These are phyloP conservation scores for Mallotus japonicus DNA, from an alignment of 441 rosid genomes.

Conservation along the genomic window DNA sequence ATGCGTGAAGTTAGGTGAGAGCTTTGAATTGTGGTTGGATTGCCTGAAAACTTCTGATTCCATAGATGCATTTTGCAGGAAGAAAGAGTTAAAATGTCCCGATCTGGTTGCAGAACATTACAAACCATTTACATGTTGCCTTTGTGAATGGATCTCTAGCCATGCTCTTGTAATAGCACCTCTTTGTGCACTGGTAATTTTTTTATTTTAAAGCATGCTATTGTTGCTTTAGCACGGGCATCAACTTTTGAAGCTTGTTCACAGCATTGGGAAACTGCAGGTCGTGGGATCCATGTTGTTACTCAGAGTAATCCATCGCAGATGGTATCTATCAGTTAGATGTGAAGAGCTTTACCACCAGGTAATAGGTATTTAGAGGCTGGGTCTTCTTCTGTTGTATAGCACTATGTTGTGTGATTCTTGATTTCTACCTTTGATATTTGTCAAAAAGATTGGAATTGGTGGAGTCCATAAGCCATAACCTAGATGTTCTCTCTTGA, in stretches of 20 bases:
- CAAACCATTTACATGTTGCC: slow-evolving; percentile 60
- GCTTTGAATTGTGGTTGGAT: slow-evolving; percentile 5
- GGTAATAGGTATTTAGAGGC: slow-evolving; percentile 35
- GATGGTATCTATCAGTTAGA: slow-evolving; percentile 45
- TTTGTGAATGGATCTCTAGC: slow-evolving; percentile 56
- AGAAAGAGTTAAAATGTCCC: slow-evolving; percentile 74
- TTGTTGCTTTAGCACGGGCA: slow-evolving; percentile 37
- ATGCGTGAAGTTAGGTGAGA: slow-evolving; percentile 7
- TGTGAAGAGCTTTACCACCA: slow-evolving; percentile 64
- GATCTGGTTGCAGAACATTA: slow-evolving; percentile 51
- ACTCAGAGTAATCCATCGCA: slow-evolving; percentile 42
- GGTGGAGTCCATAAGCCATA: not conserved
- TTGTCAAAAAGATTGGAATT: not conserved
- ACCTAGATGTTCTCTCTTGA: slow-evolving; percentile 1
- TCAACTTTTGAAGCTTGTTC: slow-evolving; percentile 52
- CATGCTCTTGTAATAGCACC: slow-evolving; percentile 42
- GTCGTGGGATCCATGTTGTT: slow-evolving; percentile 47
- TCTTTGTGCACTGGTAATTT: slow-evolving; percentile 55
- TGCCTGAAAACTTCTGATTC: slow-evolving; percentile 10
- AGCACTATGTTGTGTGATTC: not conserved
- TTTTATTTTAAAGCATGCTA: slow-evolving; percentile 26
- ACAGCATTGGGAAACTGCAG: slow-evolving; percentile 61
- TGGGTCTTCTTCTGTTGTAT: slow-evolving; percentile 1
- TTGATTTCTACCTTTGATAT: slow-evolving; percentile 5
- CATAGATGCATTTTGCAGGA: slow-evolving; percentile 33